Conservation (phyloP, 495 filamentous ascomycete species). For the Penicillium crystallinum region DNA sequence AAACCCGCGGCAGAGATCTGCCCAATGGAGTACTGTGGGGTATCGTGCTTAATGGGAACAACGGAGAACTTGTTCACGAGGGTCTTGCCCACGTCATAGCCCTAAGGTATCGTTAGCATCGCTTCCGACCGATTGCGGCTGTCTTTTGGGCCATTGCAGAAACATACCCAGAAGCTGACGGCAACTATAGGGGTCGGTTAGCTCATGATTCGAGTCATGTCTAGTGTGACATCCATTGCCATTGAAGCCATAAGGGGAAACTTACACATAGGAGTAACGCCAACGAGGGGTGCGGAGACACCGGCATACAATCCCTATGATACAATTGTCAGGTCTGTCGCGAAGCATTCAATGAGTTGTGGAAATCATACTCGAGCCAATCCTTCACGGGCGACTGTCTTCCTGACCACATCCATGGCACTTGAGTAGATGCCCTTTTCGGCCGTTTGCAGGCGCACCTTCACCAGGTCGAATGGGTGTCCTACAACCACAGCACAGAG, state of each 20-base stretch:
- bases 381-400: constrained; percentile 82
- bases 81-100: constrained; percentile 90
- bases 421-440: constrained; percentile 87
- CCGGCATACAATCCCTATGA: constrained; percentile 86
- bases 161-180: constrained; percentile 81
- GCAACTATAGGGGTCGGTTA: constrained; percentile 57
- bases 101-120: constrained; percentile 41
- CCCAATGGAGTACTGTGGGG: constrained; percentile 64
- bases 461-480: constrained; percentile 96
- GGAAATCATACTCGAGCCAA: constrained; percentile 50
- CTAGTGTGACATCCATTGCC: constrained; percentile 1
- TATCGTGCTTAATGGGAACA: constrained; percentile 55
- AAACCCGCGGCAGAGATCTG: constrained; percentile 92
- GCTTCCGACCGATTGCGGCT: not conserved
- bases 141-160: not conserved
- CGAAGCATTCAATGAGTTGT: not conserved
- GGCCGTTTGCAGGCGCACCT: constrained; percentile 93
- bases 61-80: constrained; percentile 66
- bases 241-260: constrained; percentile 12
- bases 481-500: constrained; percentile 89
- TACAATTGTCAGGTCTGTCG: not conserved
- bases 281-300: constrained; percentile 87
- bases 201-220: not conserved
- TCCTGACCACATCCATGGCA: constrained; percentile 87
- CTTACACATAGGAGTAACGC: constrained; percentile 98